Evolutionary conservation across 2,329 filamentous ascomycete genomes (phyloP), one percentile per base, ranked within the genome.

Genomic region (Cytospora piceae): DNA sequence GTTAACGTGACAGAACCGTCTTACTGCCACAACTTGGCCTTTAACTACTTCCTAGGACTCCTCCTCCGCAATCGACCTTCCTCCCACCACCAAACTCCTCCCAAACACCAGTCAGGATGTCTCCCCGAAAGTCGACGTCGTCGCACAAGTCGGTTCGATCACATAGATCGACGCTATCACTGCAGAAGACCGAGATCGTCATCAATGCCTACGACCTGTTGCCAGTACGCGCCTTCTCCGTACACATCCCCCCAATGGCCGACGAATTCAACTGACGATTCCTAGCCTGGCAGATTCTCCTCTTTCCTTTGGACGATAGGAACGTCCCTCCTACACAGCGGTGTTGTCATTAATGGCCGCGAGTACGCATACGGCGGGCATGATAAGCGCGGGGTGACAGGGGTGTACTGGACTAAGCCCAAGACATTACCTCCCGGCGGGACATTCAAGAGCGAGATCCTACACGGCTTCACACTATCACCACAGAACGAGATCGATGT

Each of bases 331-430:
- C 85, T 95, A 6, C 92, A 96, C 75, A 92, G 92, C 0, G 92
- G 91, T 61, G 90, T 96, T 62, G 91, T 93, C 51, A 92, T 95
- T 77, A 89, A 89, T 74, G 87, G 89, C 70, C 86, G 83, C 69
- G 92, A 96, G 80, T 96, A 95, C 74, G 92, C 92, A 27, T 96
- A 92, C 73, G 92, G 92, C 53, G 92, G 92, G 1, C 92, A 96
- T 75, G 87, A 92, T 73, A 85, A 85, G 71, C 85, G 80, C 58
- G 85, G 85, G 29, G 77, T 89, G 64, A 94, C 90, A 4, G 92
- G 92, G 58, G 92, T 96, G 11, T 96, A 95, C 79, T 93, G 88
- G 87, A 94, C 91, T 20, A 87, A 83, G 68, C 92, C 92, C 1
- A 83, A 82, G 69, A 85, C 86, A 37, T 86, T 90, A 58, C 92